Conservation (phyloP, 2,329 filamentous ascomycete species). For the Fusarium sp. region DNA sequence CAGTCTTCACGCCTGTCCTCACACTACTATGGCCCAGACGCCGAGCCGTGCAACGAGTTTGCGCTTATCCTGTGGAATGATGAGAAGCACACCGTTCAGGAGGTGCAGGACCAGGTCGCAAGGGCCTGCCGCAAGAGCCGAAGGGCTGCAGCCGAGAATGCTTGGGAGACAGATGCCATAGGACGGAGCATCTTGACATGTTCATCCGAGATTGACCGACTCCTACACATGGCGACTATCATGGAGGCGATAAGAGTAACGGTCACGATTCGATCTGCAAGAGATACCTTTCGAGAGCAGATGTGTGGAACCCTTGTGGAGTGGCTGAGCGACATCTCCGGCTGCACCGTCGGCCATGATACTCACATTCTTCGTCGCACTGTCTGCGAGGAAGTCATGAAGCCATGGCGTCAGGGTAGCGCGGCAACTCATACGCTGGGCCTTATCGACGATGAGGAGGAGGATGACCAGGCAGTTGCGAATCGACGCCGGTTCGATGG, state of each 20-base stretch:
- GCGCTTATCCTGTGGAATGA: slow-evolving; percentile 96
- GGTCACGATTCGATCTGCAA: slow-evolving; percentile 90
- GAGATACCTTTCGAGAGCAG: slow-evolving; percentile 96
- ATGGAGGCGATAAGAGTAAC: slow-evolving; percentile 97
- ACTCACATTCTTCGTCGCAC: slow-evolving; percentile 81
- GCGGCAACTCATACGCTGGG: slow-evolving; percentile 76
- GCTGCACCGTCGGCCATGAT: slow-evolving; percentile 86
- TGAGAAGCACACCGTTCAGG: slow-evolving; percentile 95
- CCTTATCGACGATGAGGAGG: slow-evolving; percentile 58
- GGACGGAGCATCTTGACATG: slow-evolving; percentile 89
- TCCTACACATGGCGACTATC: slow-evolving; percentile 83
- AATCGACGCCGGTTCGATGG: slow-evolving; percentile 47
- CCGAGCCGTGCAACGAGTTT: slow-evolving; percentile 69
- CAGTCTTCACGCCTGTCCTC: slow-evolving; percentile 79
- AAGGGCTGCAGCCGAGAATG: slow-evolving; percentile 77
- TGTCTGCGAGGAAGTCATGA: slow-evolving; percentile 92
- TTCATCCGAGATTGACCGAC: slow-evolving; percentile 74
- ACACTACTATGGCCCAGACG: slow-evolving; percentile 73
- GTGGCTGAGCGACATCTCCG: slow-evolving; percentile 93
- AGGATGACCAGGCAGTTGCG: slow-evolving; percentile 61
- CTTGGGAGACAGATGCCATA: slow-evolving; percentile 89
- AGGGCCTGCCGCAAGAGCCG: slow-evolving; percentile 83
- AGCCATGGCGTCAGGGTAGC: slow-evolving; percentile 88
- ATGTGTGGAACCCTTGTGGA: slow-evolving; percentile 99
- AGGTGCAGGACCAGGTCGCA: slow-evolving; percentile 90